Evolutionary conservation across 768 basidiomycete species (phyloP).

Genomic region (Naganishia onofrii): DNA sequence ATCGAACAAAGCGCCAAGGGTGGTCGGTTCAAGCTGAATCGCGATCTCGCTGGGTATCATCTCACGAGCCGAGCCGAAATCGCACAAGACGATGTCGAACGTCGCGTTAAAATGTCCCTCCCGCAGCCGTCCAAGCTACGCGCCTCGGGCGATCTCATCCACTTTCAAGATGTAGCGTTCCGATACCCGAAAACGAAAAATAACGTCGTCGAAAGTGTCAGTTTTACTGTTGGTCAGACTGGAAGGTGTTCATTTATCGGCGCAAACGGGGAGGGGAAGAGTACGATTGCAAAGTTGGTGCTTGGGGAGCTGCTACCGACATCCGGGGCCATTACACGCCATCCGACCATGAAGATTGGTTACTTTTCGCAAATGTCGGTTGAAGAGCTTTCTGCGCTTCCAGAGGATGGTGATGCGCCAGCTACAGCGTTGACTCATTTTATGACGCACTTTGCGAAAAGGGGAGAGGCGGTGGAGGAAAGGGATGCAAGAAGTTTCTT

Average conservation of each 20-base stretch:
- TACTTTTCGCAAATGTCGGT: constrained; percentile 65
- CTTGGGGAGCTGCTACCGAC: constrained; percentile 53
- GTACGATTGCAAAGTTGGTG: constrained; percentile 58
- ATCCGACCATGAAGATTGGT: constrained; percentile 60
- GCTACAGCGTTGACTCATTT: constrained; percentile 52
- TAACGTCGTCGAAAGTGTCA: constrained; percentile 49
- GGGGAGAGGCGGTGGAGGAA: constrained; percentile 48
- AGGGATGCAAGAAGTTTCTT: constrained; percentile 55
- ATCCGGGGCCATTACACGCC: constrained; percentile 58
- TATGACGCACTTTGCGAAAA: constrained; percentile 35
- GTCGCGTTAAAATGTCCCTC: constrained; percentile 52
- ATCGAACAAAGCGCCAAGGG: constrained; percentile 56
- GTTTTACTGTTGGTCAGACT: constrained; percentile 54
- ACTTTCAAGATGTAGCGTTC: constrained; percentile 54
- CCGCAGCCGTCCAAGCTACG: constrained; percentile 48
- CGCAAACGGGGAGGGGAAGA: constrained; percentile 61
- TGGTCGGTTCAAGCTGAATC: constrained; percentile 61
- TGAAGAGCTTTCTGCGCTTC: constrained; percentile 56
- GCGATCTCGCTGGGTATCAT: constrained; percentile 58
- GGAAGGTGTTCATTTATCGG: constrained; percentile 56
- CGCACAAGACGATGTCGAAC: constrained; percentile 54
- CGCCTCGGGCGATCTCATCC: constrained; percentile 50
- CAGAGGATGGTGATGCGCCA: background rate
- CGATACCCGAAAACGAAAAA: constrained; percentile 48
- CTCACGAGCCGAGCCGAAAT: constrained; percentile 54